phyloP scores from a whole-genome alignment of 441 rosid genomes.

The Populus hybrid region DNA sequence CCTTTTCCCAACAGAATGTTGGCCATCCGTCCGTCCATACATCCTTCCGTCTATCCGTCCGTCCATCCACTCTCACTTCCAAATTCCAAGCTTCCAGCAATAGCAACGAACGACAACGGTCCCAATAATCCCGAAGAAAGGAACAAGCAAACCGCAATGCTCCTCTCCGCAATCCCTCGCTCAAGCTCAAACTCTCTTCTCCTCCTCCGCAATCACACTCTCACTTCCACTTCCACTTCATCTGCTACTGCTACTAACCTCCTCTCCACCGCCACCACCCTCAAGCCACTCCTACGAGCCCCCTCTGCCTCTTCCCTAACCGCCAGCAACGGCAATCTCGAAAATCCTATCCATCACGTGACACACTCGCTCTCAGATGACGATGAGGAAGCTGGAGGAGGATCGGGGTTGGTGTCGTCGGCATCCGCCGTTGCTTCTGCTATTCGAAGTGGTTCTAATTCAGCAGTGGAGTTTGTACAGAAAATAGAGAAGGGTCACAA shows the following conservation, averaged over 20 bases:
- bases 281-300: neutral
- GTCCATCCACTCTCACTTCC: too few relatives aligned
- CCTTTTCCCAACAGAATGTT: too few relatives aligned
- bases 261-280: constrained; percentile 20
- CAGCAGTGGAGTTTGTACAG: constrained; percentile 76
- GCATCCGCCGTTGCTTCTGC: constrained; percentile 78
- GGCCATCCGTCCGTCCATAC: too few relatives aligned
- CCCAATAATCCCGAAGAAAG: too few relatives aligned
- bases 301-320: neutral
- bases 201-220: constrained; percentile 14
- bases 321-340: constrained; percentile 18
- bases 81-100: too few relatives aligned
- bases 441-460: constrained; percentile 57
- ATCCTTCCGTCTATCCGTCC: too few relatives aligned
- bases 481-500: constrained; percentile 46
- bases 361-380: constrained; percentile 29
- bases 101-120: too few relatives aligned
- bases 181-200: constrained; percentile 27
- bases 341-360: constrained; percentile 40
- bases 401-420: constrained; percentile 42
- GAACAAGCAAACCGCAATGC: constrained; percentile 31
- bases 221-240: constrained; percentile 4
- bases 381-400: constrained; percentile 31
- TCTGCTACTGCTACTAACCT: constrained; percentile 12
- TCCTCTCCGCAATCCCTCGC: constrained; percentile 51